Conservation (phyloP, 192 early-diverging fungal genomes). For the Allomyces arbusculus region DNA sequence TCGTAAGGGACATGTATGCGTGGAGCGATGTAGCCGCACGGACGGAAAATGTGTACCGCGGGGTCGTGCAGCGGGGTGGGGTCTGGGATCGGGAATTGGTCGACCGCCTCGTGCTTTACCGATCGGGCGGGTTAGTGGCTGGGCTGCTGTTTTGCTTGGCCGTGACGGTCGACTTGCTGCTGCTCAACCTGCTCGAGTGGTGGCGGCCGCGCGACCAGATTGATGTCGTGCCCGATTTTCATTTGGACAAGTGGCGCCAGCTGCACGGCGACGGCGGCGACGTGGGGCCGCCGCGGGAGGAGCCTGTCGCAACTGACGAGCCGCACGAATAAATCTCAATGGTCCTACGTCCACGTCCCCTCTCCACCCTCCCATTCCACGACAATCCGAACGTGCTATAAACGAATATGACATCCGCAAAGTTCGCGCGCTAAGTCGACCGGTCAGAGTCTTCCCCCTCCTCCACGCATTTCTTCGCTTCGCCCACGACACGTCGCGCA, state of each 20-base stretch:
- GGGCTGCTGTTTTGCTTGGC: conserved; percentile 83
- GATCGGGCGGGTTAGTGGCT: conserved; percentile 55
- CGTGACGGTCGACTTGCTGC: conserved; percentile 63
- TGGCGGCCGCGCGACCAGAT: conserved; percentile 49
- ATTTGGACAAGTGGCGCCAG: not conserved
- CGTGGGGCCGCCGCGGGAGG: too few relatives aligned
- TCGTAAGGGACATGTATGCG: conserved; percentile 84
- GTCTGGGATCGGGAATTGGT: conserved; percentile 45
- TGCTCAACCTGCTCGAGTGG: conserved; percentile 65
- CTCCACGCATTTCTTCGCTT: too few relatives aligned
- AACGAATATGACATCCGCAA: too few relatives aligned
- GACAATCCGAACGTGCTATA: too few relatives aligned
- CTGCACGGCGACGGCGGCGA: too few relatives aligned
- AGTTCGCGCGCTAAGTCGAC: too few relatives aligned
- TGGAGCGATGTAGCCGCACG: conserved; percentile 89
- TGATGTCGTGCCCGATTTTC: conserved; percentile 46
- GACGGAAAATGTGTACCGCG: conserved; percentile 65
- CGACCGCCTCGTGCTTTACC: conserved; percentile 44
- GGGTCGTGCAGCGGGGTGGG: conserved; percentile 25
- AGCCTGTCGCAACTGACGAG: too few relatives aligned
- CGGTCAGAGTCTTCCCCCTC: too few relatives aligned
- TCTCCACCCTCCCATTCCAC: too few relatives aligned
- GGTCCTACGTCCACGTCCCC: too few relatives aligned
- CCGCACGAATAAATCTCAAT: too few relatives aligned
- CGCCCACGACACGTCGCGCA: too few relatives aligned